Evolutionary conservation across 1,284 basidiomycete genomes (phyloP), one percentile per base, ranked within the genome.

Genomic region (Ganoderma resinaceum): DNA sequence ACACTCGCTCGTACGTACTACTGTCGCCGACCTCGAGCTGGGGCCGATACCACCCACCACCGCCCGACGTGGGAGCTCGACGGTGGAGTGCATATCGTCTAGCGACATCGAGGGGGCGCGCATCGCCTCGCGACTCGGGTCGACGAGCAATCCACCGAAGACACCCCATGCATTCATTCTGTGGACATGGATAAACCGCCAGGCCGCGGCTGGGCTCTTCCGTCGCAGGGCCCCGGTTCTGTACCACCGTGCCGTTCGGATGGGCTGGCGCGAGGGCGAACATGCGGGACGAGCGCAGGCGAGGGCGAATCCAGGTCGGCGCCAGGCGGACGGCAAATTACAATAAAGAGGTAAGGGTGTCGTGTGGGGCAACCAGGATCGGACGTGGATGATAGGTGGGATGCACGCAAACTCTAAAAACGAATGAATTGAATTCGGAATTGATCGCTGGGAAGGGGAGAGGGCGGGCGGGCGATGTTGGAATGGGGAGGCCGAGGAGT

Each of bases 121-220:
- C 55, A 58, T 58, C 55, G 18, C 55, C 6, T 58, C 33, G 33
- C n/a, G 55, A 37, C 23, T n/a, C 43, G 46, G 20, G 46, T 26
- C 46, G 46, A 49, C 46, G 46, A 49, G 46, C 55, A 33, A 58
- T 37, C 55, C 55, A 58, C 55, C 55, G 55, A 58, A 58, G 55
- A 33, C 55, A 20, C 16, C 29, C 26, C 53, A 55, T 55, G 29
- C 53, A 55, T 33, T 20, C 53, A 18, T 18, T 18, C 14, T 33
- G 53, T 14, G 46, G 46, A 26, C 26, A 23, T 49, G 46, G 46
- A 49, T 26, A 11, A 26, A 26, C 12, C 46, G n/a, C 11, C 46
- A 26, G 46, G 46, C 46, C 46, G 46, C 23, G 46, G 46, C n/a
- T n/a, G n/a, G n/a, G n/a, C 46, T 26, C 46, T 49, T 49, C 46